Evolutionary conservation across 179 eudicot genomes (phyloP).

Genomic region (Actinidia chinensis): DNA sequence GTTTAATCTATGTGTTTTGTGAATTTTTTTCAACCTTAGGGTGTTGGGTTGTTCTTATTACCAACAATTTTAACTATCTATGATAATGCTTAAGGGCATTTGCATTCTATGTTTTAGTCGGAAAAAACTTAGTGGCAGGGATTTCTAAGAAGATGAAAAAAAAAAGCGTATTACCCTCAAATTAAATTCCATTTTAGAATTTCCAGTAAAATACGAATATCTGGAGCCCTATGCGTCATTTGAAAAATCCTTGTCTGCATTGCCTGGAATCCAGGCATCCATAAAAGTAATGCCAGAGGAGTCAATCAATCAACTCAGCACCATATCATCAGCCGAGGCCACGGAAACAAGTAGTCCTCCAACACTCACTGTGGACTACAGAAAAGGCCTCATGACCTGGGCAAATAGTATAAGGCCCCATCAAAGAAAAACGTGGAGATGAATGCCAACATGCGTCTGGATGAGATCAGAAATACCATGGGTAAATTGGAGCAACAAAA

Average conservation of each 20-base stretch:
- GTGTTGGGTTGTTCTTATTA: too few species aligned
- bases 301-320: conserved; percentile 78
- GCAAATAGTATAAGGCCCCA: conserved; percentile 89
- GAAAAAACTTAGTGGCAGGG: too few species aligned
- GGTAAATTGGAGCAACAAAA: conserved; percentile 59
- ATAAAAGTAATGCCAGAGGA: conserved; percentile 85
- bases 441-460: conserved; percentile 73
- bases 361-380: conserved; percentile 68
- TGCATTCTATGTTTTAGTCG: too few species aligned
- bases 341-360: conserved; percentile 84
- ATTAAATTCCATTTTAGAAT: conserved; percentile 26
- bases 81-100: too few species aligned
- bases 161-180: conserved; percentile 28
- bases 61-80: too few species aligned
- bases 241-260: conserved; percentile 97
- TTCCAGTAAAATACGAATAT: conserved; percentile 80
- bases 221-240: conserved; percentile 90
- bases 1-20: too few species aligned
- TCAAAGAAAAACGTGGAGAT: conserved; percentile 93
- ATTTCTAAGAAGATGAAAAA: too few species aligned
- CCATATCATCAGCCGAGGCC: conserved; percentile 85
- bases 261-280: conserved; percentile 97
- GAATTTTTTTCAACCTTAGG: too few species aligned
- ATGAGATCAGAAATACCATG: conserved; percentile 56
- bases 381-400: conserved; percentile 84